A percentile compares a stretch with the other conserved stretches of the same genome.
Evolutionary conservation across 306 rosid species (phyloP).

Genomic region (Glycine soja): DNA sequence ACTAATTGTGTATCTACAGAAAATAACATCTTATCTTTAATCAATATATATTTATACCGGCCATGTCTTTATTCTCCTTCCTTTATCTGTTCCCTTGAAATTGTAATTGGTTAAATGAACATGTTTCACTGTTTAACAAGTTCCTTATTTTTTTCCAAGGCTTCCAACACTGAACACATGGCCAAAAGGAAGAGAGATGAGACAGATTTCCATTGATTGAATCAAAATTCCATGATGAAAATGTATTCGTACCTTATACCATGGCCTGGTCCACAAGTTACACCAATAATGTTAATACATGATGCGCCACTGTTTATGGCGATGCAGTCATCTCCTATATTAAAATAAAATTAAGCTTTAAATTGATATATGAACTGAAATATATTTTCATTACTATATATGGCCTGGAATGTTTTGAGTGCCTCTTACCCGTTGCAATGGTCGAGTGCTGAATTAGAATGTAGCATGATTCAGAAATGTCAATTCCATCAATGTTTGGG

Average conservation of each 20-base stretch:
- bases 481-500: constrained; percentile 60
- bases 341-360: not conserved
- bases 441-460: constrained; percentile 24
- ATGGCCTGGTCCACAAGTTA: constrained; percentile 53
- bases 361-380: not conserved
- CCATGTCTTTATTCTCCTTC: constrained; percentile 47
- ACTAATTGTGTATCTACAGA: not conserved
- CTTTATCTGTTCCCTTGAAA: constrained; percentile 34
- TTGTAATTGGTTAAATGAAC: constrained; percentile 16
- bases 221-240: not conserved
- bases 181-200: constrained; percentile 5
- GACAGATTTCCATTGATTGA: not conserved
- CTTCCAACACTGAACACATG: constrained; percentile 41
- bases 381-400: not conserved
- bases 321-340: constrained; percentile 45
- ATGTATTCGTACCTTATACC: constrained; percentile 46
- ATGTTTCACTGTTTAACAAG: constrained; percentile 9
- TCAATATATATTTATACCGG: not conserved
- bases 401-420: not conserved
- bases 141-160: constrained; percentile 32
- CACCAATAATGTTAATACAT: constrained; percentile 22
- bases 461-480: constrained; percentile 37
- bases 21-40: not conserved
- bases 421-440: constrained; percentile 48
- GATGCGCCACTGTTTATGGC: constrained; percentile 41